phyloP scores from a whole-genome alignment of 2,329 filamentous ascomycete genomes.

The Raffaelea arxii region DNA sequence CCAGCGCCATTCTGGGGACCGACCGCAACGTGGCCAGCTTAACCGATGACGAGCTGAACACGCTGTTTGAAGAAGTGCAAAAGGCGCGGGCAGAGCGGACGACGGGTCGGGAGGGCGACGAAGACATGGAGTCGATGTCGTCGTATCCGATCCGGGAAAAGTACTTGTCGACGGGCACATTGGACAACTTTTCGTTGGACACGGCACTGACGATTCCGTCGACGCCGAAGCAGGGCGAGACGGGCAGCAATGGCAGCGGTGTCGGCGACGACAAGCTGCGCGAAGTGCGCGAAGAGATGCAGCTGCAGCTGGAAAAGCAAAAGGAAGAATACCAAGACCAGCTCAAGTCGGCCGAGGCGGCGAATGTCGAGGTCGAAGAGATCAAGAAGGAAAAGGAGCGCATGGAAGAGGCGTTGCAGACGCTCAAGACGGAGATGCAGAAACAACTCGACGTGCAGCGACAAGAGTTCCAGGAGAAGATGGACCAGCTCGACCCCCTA shows the following conservation, averaged over 20 bases:
- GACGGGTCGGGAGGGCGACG: conserved; percentile 64
- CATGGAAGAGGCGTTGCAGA: conserved; percentile 73
- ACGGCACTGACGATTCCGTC: conserved; percentile 91
- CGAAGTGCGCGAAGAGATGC: conserved; percentile 72
- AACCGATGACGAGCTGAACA: conserved; percentile 88
- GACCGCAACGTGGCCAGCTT: conserved; percentile 87
- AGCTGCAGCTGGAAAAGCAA: conserved; percentile 70
- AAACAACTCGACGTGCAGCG: conserved; percentile 75
- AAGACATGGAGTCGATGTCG: conserved; percentile 80
- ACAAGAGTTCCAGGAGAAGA: conserved; percentile 72
- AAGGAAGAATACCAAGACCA: conserved; percentile 76
- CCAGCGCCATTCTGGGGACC: conserved; percentile 75
- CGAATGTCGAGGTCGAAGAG: conserved; percentile 71
- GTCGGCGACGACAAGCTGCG: conserved; percentile 57
- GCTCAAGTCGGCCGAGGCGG: conserved; percentile 63
- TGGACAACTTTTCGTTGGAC: conserved; percentile 94
- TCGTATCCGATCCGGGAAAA: conserved; percentile 89
- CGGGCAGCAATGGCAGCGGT: conserved; percentile 18
- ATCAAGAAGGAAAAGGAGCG: conserved; percentile 71
- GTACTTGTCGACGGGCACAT: conserved; percentile 86
- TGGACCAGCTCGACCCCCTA: conserved; percentile 63
- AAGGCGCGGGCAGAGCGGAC: conserved; percentile 71
- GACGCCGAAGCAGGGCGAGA: conserved; percentile 70
- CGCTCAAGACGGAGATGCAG: conserved; percentile 82
- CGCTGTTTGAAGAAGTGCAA: conserved; percentile 88